Conservation (phyloP, 1,284 basidiomycete genomes). For the Sutorius eximius region DNA sequence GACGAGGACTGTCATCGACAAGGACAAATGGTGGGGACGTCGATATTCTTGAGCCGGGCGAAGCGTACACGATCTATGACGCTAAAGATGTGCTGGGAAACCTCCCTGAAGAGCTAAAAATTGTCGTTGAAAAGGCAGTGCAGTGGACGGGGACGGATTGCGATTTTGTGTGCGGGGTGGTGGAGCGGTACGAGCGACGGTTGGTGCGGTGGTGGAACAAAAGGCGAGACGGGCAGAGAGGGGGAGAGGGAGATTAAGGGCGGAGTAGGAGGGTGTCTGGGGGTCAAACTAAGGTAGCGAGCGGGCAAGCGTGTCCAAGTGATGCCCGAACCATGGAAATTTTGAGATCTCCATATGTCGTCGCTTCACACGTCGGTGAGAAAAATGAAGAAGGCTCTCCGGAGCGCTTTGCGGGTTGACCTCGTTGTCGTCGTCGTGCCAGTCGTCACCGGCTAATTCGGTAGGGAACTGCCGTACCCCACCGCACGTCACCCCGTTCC, state of each 20-base stretch:
- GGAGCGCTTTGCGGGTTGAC: not conserved
- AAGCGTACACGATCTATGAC: slow-evolving; percentile 59
- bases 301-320: slow-evolving; percentile 2
- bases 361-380: slow-evolving; percentile 14
- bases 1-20: slow-evolving; percentile 32
- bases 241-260: slow-evolving; percentile 15
- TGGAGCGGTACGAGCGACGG: slow-evolving; percentile 62
- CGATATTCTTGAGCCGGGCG: slow-evolving; percentile 46
- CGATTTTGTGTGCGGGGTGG: slow-evolving; percentile 49
- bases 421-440: slow-evolving; percentile 6
- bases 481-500: slow-evolving; percentile 3
- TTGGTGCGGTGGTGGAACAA: slow-evolving; percentile 50
- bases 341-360: not conserved
- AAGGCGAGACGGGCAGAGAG: slow-evolving; percentile 12
- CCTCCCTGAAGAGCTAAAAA: slow-evolving; percentile 48
- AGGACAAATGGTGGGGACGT: slow-evolving; percentile 17
- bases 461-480: slow-evolving; percentile 23
- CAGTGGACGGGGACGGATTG: slow-evolving; percentile 52
- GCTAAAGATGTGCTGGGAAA: slow-evolving; percentile 58
- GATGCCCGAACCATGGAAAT: not conserved
- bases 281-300: too few relatives aligned
- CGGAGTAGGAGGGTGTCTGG: slow-evolving; percentile 5
- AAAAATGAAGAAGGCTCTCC: not conserved
- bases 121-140: slow-evolving; percentile 50
- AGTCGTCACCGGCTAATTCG: slow-evolving; percentile 24